These are phyloP conservation scores for Leccinum disarticulatum DNA, from an alignment of 768 basidiomycete genomes.

Conservation along the genomic window DNA sequence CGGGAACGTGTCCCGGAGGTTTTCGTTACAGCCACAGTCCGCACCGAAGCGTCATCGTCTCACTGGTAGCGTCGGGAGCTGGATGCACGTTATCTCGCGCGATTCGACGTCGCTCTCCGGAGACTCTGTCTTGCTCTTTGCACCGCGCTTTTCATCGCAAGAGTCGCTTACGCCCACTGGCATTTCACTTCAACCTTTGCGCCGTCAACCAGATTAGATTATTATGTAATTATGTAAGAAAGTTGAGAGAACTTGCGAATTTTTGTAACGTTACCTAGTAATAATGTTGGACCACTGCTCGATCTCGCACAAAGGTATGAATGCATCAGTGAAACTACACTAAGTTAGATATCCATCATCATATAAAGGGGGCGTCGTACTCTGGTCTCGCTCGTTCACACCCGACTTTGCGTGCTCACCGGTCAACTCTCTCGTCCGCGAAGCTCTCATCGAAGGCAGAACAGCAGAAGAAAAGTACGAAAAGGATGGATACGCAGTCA, in stretches of 20 bases:
- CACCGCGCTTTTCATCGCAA: constrained; percentile 16
- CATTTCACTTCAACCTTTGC: constrained; percentile 23
- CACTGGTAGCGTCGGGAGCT: constrained; percentile 23
- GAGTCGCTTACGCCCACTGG: neutral
- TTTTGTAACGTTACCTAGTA: neutral
- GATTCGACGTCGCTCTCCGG: constrained; percentile 5
- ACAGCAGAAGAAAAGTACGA: constrained; percentile 83
- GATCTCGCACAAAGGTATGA: constrained; percentile 86
- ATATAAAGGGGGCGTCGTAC: constrained; percentile 76
- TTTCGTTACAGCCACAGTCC: constrained; percentile 13
- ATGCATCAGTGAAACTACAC: no score
- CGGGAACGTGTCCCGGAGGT: constrained; percentile 20
- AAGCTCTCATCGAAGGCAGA: constrained; percentile 89
- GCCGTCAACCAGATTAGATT: constrained; percentile 21
- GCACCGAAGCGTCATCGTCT: neutral
- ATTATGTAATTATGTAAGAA: neutral
- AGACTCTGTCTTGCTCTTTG: constrained; percentile 13
- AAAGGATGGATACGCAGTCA: constrained; percentile 91
- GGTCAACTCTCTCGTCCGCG: constrained; percentile 84
- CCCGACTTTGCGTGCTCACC: constrained; percentile 78
- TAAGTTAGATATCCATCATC: no score
- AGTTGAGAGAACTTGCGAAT: neutral
- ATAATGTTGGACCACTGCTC: constrained; percentile 93
- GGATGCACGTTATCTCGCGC: constrained; percentile 17
- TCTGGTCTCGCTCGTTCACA: constrained; percentile 95